These are phyloP conservation scores for Microbotryum violaceum DNA, from an alignment of 1,284 basidiomycete genomes.

Conservation along the genomic window DNA sequence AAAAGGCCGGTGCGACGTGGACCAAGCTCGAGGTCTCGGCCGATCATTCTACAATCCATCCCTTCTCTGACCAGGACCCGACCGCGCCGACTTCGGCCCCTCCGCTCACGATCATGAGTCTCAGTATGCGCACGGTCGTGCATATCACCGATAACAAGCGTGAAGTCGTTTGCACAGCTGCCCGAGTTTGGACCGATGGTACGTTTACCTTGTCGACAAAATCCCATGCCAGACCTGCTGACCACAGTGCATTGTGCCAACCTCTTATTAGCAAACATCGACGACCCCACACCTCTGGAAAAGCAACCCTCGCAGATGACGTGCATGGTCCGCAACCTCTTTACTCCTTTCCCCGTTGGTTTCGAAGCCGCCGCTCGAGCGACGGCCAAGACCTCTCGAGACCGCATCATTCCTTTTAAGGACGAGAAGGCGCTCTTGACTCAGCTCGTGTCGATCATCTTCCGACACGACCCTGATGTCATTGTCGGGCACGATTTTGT, in stretches of 20 bases:
- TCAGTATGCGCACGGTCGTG: constrained; percentile 82
- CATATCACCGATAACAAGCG: constrained; percentile 91
- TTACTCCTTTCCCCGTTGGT: constrained; percentile 60
- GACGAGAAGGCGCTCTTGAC: constrained; percentile 76
- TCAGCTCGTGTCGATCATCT: constrained; percentile 66
- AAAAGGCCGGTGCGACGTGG: constrained; percentile 66
- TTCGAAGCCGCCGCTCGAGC: constrained; percentile 54
- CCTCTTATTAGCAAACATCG: constrained; percentile 59
- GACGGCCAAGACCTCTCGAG: constrained; percentile 46
- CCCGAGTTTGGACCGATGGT: constrained; percentile 84
- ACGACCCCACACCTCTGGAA: constrained; percentile 82
- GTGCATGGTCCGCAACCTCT: constrained; percentile 73
- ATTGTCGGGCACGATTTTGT: constrained; percentile 92
- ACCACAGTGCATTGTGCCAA: neutral
- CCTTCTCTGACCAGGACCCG: constrained; percentile 65
- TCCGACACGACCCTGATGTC: constrained; percentile 86
- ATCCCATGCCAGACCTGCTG: neutral
- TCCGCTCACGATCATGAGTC: constrained; percentile 81
- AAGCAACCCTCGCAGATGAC: constrained; percentile 70
- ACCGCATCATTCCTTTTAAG: constrained; percentile 63
- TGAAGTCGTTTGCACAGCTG: constrained; percentile 80
- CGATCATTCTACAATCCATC: constrained; percentile 67
- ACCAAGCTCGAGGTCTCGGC: constrained; percentile 89
- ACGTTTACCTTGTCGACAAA: constrained; percentile 37
- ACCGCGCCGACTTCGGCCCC: constrained; percentile 73